Evolutionary conservation across 352 stramenopile species (phyloP).

Genomic region (Phytophthora constricta): DNA sequence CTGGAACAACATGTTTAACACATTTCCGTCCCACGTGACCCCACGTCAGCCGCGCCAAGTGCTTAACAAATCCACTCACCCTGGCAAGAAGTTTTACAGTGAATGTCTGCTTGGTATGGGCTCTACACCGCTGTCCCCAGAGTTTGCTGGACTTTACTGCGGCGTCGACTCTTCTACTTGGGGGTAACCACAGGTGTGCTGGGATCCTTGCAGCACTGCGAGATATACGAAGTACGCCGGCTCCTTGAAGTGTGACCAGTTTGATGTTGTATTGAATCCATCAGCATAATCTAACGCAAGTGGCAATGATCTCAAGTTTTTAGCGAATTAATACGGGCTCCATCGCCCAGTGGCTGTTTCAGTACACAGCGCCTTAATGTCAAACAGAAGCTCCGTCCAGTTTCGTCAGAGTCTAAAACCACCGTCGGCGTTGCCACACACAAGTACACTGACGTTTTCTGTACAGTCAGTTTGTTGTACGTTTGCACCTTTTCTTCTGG

Average conservation of each 20-base stretch:
- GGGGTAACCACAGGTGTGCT: constrained; percentile 24
- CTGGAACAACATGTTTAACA: not conserved
- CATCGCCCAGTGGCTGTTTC: too few species aligned
- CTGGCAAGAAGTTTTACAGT: constrained; percentile 1
- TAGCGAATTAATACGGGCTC: too few species aligned
- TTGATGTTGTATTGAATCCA: not conserved
- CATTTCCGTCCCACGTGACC: not conserved
- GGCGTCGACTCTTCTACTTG: constrained; percentile 43
- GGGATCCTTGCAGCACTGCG: constrained; percentile 28
- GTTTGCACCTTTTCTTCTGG: too few species aligned
- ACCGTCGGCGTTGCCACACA: too few species aligned
- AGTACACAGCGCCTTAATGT: too few species aligned
- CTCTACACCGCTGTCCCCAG: not conserved
- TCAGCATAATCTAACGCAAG: not conserved
- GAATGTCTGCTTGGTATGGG: not conserved
- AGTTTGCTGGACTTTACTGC: constrained; percentile 40
- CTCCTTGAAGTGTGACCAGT: constrained; percentile 19
- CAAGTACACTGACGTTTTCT: too few species aligned
- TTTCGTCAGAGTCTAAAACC: too few species aligned
- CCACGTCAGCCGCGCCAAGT: not conserved
- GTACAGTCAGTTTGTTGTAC: too few species aligned
- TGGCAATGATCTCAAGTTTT: too few species aligned
- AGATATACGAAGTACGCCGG: constrained; percentile 26
- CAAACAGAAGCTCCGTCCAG: too few species aligned
- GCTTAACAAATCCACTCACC: not conserved